phyloP scores from a whole-genome alignment of 306 rosid species.

The Corylus heterophylla region DNA sequence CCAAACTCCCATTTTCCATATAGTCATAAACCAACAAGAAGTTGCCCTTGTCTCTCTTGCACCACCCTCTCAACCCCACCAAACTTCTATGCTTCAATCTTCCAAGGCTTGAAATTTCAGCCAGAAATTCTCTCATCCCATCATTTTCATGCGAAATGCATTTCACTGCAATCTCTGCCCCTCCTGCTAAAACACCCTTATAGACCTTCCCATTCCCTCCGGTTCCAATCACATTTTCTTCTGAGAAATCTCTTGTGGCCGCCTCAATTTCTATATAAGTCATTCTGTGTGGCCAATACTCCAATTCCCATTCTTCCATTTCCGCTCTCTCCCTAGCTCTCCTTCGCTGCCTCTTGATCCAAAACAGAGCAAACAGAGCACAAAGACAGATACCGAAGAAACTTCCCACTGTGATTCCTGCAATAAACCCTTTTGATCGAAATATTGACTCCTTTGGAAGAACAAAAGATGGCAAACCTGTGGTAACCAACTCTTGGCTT shows the following conservation, averaged over 20 bases:
- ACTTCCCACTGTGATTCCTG: slow-evolving; percentile 46
- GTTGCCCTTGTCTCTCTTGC: slow-evolving; percentile 62
- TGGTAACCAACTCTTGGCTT: slow-evolving; percentile 54
- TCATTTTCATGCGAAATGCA: slow-evolving; percentile 67
- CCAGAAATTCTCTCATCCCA: slow-evolving; percentile 74
- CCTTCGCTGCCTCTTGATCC: slow-evolving; percentile 40
- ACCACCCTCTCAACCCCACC: slow-evolving; percentile 84
- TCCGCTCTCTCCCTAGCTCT: slow-evolving; percentile 50
- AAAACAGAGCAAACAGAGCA: slow-evolving; percentile 42
- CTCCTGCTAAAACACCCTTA: slow-evolving; percentile 60
- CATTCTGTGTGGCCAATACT: slow-evolving; percentile 89
- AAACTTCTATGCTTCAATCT: slow-evolving; percentile 74
- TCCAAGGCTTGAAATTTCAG: slow-evolving; percentile 84
- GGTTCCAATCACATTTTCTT: slow-evolving; percentile 76
- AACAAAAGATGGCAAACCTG: slow-evolving; percentile 71
- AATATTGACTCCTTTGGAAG: slow-evolving; percentile 61
- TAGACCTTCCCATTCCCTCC: slow-evolving; percentile 90
- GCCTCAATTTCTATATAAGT: slow-evolving; percentile 57
- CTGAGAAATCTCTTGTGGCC: slow-evolving; percentile 60
- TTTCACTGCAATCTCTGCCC: slow-evolving; percentile 72
- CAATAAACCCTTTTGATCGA: slow-evolving; percentile 57
- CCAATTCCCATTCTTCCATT: slow-evolving; percentile 96
- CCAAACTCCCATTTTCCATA: slow-evolving; percentile 89
- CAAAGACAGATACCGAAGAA: slow-evolving; percentile 30
- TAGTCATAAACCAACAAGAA: slow-evolving; percentile 75